Conservation (phyloP, 805 yeast genomes). For the Tetrapisispora taiwanensis region DNA sequence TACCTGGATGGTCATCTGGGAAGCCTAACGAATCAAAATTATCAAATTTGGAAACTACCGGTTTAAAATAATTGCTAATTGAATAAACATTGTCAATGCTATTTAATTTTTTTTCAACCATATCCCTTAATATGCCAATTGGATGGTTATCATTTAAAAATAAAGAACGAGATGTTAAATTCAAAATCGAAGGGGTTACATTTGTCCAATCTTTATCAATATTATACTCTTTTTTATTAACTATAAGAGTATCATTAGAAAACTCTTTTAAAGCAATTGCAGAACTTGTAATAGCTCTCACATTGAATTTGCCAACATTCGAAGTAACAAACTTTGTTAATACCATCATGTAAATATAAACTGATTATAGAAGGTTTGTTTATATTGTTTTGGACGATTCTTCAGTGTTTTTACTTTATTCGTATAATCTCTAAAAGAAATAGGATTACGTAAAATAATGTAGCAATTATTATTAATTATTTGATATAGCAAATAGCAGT, state of each 20-base stretch:
- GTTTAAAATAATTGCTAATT: constrained; percentile 61
- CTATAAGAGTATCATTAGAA: background rate
- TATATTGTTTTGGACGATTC: too few relatives aligned
- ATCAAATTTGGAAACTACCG: constrained; percentile 71
- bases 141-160: constrained; percentile 77
- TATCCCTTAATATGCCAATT: constrained; percentile 67
- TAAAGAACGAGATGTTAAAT: constrained; percentile 58
- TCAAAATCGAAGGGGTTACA: constrained; percentile 62
- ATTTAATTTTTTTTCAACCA: constrained; percentile 60
- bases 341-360: background rate
- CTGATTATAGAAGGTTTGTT: too few relatives aligned
- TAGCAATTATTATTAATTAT: too few relatives aligned
- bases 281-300: background rate
- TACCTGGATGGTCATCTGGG: constrained; percentile 86
- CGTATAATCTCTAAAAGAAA: too few relatives aligned
- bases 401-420: too few relatives aligned
- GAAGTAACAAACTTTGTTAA: background rate
- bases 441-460: too few relatives aligned
- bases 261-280: background rate
- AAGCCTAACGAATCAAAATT: constrained; percentile 91
- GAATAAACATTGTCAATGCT: constrained; percentile 49
- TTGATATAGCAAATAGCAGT: too few relatives aligned
- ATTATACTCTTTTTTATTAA: constrained; percentile 43
- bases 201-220: constrained; percentile 73
- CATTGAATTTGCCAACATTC: background rate